phyloP scores from a whole-genome alignment of 148 eudicot genomes.

The Chenopodium berlandieri region DNA sequence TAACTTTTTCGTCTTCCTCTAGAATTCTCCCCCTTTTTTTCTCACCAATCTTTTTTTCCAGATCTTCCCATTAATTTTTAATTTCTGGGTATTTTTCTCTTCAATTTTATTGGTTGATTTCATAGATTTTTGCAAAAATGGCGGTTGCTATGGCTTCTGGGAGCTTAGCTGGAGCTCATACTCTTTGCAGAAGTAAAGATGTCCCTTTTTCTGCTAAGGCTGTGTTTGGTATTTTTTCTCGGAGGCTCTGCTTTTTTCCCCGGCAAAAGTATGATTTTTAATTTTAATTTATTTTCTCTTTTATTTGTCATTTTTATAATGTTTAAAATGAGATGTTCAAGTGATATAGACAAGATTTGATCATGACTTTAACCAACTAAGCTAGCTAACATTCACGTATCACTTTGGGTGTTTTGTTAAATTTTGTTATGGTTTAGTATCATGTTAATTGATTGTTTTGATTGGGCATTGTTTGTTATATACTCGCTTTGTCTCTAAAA shows the following conservation, averaged over 20 bases:
- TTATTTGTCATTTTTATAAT: not conserved
- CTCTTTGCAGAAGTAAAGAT: conserved; percentile 42
- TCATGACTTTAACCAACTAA: too few relatives aligned
- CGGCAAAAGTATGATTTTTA: conserved; percentile 42
- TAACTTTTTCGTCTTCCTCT: not conserved
- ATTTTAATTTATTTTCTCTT: not conserved
- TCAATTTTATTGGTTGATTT: not conserved
- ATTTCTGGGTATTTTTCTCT: not conserved
- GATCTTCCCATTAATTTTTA: conserved; percentile 21
- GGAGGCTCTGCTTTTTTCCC: conserved; percentile 36
- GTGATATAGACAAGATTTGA: too few relatives aligned
- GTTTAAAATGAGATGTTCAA: too few relatives aligned
- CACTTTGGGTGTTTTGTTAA: not conserved
- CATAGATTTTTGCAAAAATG: conserved; percentile 26
- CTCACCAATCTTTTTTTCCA: not conserved
- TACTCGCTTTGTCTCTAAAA: not conserved
- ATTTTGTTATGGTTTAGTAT: not conserved
- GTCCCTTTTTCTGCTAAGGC: conserved; percentile 31
- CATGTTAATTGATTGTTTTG: not conserved
- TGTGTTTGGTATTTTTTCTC: conserved; percentile 44
- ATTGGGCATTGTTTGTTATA: not conserved
- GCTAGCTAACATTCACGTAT: too few relatives aligned
- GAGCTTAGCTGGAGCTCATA: conserved; percentile 34
- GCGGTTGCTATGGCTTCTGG: conserved; percentile 80
- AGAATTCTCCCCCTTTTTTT: not conserved